Conservation (phyloP, 2,329 filamentous ascomycete genomes). For the Aschersonia sp. region DNA sequence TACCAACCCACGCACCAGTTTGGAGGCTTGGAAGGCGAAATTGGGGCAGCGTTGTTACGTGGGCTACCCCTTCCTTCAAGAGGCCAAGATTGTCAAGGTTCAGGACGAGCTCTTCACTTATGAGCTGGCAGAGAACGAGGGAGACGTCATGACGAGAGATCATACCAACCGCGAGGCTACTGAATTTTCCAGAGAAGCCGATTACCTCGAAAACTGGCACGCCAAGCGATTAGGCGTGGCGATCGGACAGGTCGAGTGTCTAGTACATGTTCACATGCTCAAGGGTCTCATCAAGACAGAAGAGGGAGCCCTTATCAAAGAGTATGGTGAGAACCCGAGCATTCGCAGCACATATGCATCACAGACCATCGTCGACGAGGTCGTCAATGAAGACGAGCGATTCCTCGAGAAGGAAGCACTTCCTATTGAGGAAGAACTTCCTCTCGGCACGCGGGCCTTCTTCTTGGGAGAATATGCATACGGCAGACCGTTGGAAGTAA, state of each 20-base stretch:
- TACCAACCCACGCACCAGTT: constrained; percentile 54
- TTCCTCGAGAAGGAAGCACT: constrained; percentile 85
- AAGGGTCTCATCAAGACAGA: constrained; percentile 85
- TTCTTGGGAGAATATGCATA: constrained; percentile 91
- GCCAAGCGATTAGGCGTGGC: constrained; percentile 82
- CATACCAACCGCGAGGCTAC: constrained; percentile 66
- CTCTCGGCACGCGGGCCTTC: constrained; percentile 68
- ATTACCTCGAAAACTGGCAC: constrained; percentile 72
- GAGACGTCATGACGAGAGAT: constrained; percentile 50
- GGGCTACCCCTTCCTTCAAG: constrained; percentile 88
- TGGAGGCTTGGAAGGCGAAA: constrained; percentile 60
- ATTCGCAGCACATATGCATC: constrained; percentile 83
- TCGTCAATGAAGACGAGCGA: constrained; percentile 78
- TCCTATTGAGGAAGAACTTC: constrained; percentile 84
- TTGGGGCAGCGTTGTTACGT: constrained; percentile 79
- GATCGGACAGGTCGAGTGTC: constrained; percentile 72
- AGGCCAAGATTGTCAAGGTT: constrained; percentile 77
- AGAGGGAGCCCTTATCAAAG: constrained; percentile 79
- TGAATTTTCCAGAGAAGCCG: constrained; percentile 72
- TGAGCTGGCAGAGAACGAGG: constrained; percentile 49
- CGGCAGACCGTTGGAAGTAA: constrained; percentile 75
- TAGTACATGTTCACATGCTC: constrained; percentile 87
- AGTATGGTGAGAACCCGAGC: constrained; percentile 75
- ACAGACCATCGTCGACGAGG: constrained; percentile 79
- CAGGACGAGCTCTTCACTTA: constrained; percentile 93